These are phyloP conservation scores for Yarrowia sp. DNA, from an alignment of 805 yeast genomes.

Conservation along the genomic window DNA sequence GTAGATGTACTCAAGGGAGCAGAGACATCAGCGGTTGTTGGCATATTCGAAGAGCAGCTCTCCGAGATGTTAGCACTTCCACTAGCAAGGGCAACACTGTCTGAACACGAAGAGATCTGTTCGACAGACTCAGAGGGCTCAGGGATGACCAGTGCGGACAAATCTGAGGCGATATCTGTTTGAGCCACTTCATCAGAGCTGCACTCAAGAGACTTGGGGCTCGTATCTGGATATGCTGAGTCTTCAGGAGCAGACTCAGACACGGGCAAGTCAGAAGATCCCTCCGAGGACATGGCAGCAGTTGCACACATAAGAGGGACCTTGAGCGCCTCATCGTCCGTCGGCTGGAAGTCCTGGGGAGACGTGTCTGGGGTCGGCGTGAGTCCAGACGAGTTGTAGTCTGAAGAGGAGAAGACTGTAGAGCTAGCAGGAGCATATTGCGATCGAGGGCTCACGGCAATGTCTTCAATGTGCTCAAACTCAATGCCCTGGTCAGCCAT, in stretches of 20 bases:
- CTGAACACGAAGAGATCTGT: not conserved
- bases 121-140: not conserved
- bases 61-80: not conserved
- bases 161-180: not conserved
- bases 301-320: constrained; percentile 3
- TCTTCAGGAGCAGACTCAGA: not conserved
- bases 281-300: not conserved
- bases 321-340: not conserved
- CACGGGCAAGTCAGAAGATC: not conserved
- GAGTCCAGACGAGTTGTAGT: constrained; percentile 7
- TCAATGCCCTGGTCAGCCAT: not conserved
- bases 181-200: not conserved
- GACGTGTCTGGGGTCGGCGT: constrained; percentile 20
- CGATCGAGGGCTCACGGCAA: constrained; percentile 8
- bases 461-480: not conserved
- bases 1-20: constrained; percentile 5
- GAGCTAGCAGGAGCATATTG: constrained; percentile 8
- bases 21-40: not conserved
- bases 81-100: not conserved
- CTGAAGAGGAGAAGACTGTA: not conserved
- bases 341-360: constrained; percentile 17
- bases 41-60: not conserved
- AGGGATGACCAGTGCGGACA: not conserved
- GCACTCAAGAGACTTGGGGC: constrained; percentile 1
- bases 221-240: not conserved